Evolutionary conservation across 441 rosid species (phyloP), one percentile per base, ranked within the genome.

Genomic region (Hura crepitans): DNA sequence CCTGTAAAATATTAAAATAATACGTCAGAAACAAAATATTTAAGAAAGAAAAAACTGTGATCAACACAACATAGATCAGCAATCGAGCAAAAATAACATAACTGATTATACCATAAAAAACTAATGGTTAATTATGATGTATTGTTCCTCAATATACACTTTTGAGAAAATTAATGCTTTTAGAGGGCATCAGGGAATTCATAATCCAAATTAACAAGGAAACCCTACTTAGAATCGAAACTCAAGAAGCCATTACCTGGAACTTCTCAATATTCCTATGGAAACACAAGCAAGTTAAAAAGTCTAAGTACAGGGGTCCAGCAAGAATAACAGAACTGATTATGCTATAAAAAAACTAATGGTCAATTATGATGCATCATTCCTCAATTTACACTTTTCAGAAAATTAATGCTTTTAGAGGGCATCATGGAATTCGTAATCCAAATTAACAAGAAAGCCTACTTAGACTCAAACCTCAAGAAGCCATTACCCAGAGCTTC

Each of bases 291-390:
- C 18, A 30, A 56, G 43, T 61, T 31, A 30, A 54, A 39, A 3
- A 20, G 10, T 37, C 47, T 37, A 75, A 78, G 39, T 54, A 39
- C 82, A 68, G 87, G 92, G 69, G 98, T 96, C 99, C 99, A 96
- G 49, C 99, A 39, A 66, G n/a, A 39, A 31, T 42, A 22, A 20
- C 3, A 17, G 25, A 65, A 49, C 25, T 30, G 30, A 22, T 37
- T 67, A 15, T 54, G 62, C 11, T 23, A 43, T 9, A 46, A 3
- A 17, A 45, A 58, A 58, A 17, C 28, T n/a, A n/a, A 5, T 18
- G 60, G 57, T 27, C 27, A 33, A 55, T 56, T 23, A 28, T 6
- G 31, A 68, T 1, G 53, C 28, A 23, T 27, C 27, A 17, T 6
- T 9, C 23, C 18, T 33, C 11, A 7, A 39, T 42, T 54, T 43